Base-by-base conservation (phyloP, 1,284 basidiomycete genomes). In the Fomitiporia mediterranea region DNA sequence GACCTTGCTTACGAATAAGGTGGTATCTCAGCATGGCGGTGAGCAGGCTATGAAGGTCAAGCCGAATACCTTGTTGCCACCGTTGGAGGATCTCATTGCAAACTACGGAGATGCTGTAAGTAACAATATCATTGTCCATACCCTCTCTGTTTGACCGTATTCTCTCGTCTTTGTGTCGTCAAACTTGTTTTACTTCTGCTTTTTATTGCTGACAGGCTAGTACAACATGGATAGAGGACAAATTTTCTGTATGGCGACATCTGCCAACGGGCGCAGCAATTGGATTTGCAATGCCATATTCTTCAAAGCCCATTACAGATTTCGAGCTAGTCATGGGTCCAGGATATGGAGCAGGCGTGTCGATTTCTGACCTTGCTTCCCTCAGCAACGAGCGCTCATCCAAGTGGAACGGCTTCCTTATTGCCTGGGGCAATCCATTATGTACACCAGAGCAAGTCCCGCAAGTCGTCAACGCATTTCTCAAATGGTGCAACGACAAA, bases 171-270 rank as follows among this genome's bases (percentile, higher is more conserved):
- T n/a, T n/a, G n/a, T n/a, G n/a, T n/a, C n/a, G n/a, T n/a, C n/a
- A n/a, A n/a, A n/a, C n/a, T 3, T 17, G 3, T 11, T n/a, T n/a
- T n/a, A n/a, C n/a, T n/a, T n/a, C n/a, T 34, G 32, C 13, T 34
- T 13, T 34, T 6, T 6, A 28, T n/a, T n/a, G n/a, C n/a, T 30
- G 11, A 4, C 11, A 50, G 32, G 75, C 77, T 58, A 80, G 79
- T 64, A 81, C 79, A 17, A 76, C 76, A 2, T 79, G 77, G 76
- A 68, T 78, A 13, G 79, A 81, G 61, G 74, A 76, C n/a, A 69
- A 76, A 15, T 80, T 77, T 71, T 68, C 73, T 27, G 68, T 80
- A 25, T 81, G 79, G 79, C 70, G 77, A 38, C 74, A 81, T 60
- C 51, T 63, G 13, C 63, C 66, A 17, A 79, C 74, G 0, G 78